Evolutionary conservation across 73 alveolate species (phyloP).

Genomic region (Stentor coeruleus): DNA sequence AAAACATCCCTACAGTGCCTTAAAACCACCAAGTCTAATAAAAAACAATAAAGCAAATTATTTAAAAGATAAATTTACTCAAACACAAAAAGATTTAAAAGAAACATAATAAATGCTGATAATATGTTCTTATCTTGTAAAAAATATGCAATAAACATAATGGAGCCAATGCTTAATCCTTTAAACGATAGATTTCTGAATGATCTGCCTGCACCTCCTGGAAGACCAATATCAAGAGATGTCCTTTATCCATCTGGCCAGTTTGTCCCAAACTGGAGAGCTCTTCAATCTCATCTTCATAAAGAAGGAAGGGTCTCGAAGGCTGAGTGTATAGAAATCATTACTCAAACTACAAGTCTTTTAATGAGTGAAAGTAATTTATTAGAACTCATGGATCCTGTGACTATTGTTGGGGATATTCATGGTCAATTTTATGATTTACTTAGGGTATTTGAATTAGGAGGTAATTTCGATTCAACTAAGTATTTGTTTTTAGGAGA

Average conservation of each 20-base stretch:
- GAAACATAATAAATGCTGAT: no score
- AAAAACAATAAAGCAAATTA: no score
- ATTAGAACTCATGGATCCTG: slow-evolving; percentile 56
- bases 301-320: neutral
- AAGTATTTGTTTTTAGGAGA: slow-evolving; percentile 97
- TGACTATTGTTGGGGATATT: slow-evolving; percentile 90
- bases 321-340: neutral
- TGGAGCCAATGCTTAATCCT: slow-evolving; percentile 44
- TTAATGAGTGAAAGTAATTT: slow-evolving; percentile 54
- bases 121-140: no score
- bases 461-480: slow-evolving; percentile 88
- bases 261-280: neutral
- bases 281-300: neutral
- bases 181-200: slow-evolving; percentile 34
- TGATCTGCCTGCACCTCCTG: slow-evolving; percentile 48
- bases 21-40: no score
- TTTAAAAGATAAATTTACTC: no score
- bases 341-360: slow-evolving; percentile 52
- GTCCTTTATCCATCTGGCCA: neutral
- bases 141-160: no score
- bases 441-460: slow-evolving; percentile 90
- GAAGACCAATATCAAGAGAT: slow-evolving; percentile 32
- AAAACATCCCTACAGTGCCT: no score
- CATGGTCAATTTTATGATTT: slow-evolving; percentile 92
- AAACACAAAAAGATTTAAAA: no score